Evolutionary conservation across 495 filamentous ascomycete genomes (phyloP).

Genomic region (Hypoxylon subgilvum): DNA sequence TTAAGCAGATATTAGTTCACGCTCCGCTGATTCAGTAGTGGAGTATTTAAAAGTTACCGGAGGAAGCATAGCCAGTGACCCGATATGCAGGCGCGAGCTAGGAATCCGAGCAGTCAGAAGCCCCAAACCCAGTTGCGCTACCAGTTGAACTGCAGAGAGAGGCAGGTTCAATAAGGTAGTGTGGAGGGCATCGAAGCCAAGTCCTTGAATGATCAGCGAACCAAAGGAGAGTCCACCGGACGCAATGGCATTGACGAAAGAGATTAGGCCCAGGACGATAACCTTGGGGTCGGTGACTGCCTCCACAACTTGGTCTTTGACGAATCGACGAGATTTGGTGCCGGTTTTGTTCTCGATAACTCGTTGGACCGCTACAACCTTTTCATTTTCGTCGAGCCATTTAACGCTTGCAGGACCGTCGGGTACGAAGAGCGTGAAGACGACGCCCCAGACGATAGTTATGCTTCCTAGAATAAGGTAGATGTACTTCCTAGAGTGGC

Average conservation of each 20-base stretch:
- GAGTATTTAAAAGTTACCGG: constrained; percentile 20
- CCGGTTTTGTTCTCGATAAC: constrained; percentile 43
- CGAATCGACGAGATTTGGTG: constrained; percentile 37
- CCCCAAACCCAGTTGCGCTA: constrained; percentile 23
- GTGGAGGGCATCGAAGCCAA: constrained; percentile 61
- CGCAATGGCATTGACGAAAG: constrained; percentile 38
- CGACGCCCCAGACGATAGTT: constrained; percentile 56
- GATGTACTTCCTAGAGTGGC: constrained; percentile 40
- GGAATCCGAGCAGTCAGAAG: constrained; percentile 4
- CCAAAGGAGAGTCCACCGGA: constrained; percentile 50
- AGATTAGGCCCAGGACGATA: constrained; percentile 37
- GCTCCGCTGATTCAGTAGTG: not conserved
- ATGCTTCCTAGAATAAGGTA: constrained; percentile 53
- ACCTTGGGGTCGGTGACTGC: constrained; percentile 39
- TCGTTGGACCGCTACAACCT: constrained; percentile 36
- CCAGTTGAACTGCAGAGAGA: constrained; percentile 24
- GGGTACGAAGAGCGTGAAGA: constrained; percentile 60
- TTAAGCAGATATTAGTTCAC: not conserved
- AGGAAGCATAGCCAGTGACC: constrained; percentile 27
- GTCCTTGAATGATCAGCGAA: constrained; percentile 62
- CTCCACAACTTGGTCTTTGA: constrained; percentile 40
- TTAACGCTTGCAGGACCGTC: constrained; percentile 54
- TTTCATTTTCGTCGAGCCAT: constrained; percentile 42
- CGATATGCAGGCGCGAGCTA: constrained; percentile 25
- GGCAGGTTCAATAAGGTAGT: constrained; percentile 51